phyloP scores from a whole-genome alignment of 441 rosid species.

The Oxalis stricta region DNA sequence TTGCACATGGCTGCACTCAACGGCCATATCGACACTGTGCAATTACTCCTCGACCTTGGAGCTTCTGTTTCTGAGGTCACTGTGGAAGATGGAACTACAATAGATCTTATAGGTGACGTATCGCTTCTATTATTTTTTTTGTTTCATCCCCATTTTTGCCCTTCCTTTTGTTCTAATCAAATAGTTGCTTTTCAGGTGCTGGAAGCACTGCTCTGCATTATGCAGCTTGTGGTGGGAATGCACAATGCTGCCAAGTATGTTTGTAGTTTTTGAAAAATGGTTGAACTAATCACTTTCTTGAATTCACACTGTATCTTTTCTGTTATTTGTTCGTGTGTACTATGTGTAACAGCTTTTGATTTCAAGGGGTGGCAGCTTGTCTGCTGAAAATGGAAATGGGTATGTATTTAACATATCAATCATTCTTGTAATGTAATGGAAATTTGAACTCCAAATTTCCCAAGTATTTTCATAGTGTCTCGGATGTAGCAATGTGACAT shows the following conservation, averaged over 20 bases:
- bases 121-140: background rate
- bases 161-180: background rate
- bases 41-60: slow-evolving; percentile 74
- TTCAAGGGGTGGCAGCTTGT: slow-evolving; percentile 55
- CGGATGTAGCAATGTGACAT: too few species aligned
- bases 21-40: slow-evolving; percentile 70
- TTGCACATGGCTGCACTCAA: slow-evolving; percentile 88
- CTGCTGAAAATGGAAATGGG: slow-evolving; percentile 70
- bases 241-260: slow-evolving; percentile 75
- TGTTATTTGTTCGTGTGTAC: slow-evolving; percentile 6
- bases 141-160: background rate
- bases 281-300: background rate
- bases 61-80: slow-evolving; percentile 66
- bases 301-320: slow-evolving; percentile 5
- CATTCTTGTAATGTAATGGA: background rate
- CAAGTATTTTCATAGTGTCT: too few species aligned
- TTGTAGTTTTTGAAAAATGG: slow-evolving; percentile 2
- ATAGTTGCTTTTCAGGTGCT: slow-evolving; percentile 42
- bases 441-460: too few species aligned
- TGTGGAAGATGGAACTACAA: slow-evolving; percentile 77
- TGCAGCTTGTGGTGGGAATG: slow-evolving; percentile 95
- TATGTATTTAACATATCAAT: slow-evolving; percentile 13
- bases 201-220: slow-evolving; percentile 90
- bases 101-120: slow-evolving; percentile 67
- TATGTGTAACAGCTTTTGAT: slow-evolving; percentile 63